Percentiles rank a stretch among this genome's conserved stretches.
These are phyloP conservation scores for Kernera saxatilis DNA, from an alignment of 345 rosid species.

Conservation along the genomic window DNA sequence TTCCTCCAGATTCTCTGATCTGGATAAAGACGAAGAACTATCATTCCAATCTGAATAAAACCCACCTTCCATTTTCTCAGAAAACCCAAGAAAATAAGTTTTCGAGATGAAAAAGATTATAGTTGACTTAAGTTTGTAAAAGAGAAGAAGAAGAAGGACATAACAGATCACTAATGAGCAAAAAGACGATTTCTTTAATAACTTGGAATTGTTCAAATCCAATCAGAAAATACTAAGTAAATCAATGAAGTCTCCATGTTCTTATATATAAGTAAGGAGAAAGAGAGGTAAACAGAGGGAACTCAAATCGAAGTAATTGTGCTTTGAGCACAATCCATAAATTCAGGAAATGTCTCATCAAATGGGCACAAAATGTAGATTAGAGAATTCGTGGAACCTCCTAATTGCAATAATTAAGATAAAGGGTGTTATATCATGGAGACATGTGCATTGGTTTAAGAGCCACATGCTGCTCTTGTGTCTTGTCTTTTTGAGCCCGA, in stretches of 20 bases:
- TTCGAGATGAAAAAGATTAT: background rate
- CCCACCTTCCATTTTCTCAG: conserved; percentile 48
- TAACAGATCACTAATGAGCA: background rate
- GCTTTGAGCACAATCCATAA: background rate
- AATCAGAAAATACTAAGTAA: background rate
- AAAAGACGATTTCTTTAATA: background rate
- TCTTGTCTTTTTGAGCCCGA: conserved; percentile 19
- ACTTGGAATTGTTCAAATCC: conserved; percentile 18
- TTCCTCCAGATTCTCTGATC: conserved; percentile 48
- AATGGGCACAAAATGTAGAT: conserved; percentile 20
- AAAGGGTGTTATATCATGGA: background rate
- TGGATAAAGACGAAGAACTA: conserved; percentile 20
- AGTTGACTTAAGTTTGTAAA: conserved; percentile 5
- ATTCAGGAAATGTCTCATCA: conserved; percentile 21
- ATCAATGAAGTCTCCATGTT: conserved; percentile 9
- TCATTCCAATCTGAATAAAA: conserved; percentile 32
- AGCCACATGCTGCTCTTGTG: conserved; percentile 19
- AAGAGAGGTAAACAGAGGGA: background rate
- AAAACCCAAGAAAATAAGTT: background rate
- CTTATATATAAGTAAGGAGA: conserved; percentile 19
- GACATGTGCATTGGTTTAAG: conserved; percentile 24
- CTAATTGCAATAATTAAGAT: background rate
- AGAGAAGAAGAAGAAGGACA: background rate
- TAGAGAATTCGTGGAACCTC: background rate
- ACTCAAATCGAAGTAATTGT: conserved; percentile 7